Conservation (phyloP, 768 basidiomycete species). For the Guyanaporus albipodus region DNA sequence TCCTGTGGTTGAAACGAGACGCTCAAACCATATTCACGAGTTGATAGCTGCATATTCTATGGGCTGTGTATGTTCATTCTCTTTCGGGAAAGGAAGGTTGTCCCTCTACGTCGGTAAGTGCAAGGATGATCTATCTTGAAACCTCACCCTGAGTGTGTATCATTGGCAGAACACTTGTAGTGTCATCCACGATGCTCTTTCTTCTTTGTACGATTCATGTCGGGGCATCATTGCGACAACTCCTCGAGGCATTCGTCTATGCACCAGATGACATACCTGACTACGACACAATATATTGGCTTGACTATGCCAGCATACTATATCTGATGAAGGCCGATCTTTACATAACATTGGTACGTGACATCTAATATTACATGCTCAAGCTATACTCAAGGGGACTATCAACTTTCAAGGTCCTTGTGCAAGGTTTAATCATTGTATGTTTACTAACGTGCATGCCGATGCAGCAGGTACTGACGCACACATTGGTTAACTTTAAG, state of each 20-base stretch:
- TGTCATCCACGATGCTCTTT: not conserved
- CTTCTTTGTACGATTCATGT: not conserved
- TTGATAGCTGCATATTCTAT: not conserved
- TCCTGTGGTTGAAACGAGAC: too few species aligned
- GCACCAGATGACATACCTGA: not conserved
- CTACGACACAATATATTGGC: slow-evolving; percentile 3
- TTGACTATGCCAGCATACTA: not conserved
- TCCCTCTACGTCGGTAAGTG: not conserved
- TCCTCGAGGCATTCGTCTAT: slow-evolving; percentile 1
- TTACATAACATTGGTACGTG: not conserved
- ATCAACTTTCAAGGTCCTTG: not conserved
- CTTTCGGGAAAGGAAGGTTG: not conserved
- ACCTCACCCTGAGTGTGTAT: not conserved
- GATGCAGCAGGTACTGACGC: not conserved
- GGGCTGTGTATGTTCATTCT: not conserved
- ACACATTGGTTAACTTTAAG: not conserved
- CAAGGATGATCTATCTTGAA: too few species aligned
- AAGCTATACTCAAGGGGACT: not conserved
- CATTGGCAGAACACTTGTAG: not conserved
- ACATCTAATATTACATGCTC: too few species aligned
- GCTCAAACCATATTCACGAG: not conserved
- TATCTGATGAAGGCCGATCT: not conserved
- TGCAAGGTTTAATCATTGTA: not conserved
- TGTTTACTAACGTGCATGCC: not conserved
- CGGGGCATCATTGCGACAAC: not conserved